Conservation (phyloP, 345 rosid genomes). For the Melaleuca quinquenervia region DNA sequence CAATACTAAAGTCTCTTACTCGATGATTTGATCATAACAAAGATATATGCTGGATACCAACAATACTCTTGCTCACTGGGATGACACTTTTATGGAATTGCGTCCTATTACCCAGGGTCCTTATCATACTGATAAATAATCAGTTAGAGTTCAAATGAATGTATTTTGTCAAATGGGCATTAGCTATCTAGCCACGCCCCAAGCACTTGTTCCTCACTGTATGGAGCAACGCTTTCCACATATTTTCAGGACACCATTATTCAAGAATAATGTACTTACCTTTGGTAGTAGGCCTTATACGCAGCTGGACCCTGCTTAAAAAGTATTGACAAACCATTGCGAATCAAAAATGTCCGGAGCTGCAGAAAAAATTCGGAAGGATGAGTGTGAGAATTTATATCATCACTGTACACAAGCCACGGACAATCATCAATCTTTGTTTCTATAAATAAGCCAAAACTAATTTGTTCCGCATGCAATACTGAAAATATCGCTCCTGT, state of each 20-base stretch:
- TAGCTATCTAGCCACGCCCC: not conserved
- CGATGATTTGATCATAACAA: not conserved
- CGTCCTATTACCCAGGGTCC: not conserved
- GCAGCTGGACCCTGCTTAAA: constrained; percentile 85
- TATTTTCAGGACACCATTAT: not conserved
- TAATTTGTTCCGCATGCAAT: not conserved
- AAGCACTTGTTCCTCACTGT: not conserved
- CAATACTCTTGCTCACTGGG: not conserved
- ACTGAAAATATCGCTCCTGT: not conserved
- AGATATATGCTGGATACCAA: not conserved
- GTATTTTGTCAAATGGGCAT: not conserved
- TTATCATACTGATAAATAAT: not conserved
- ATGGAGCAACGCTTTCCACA: not conserved
- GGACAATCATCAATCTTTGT: not conserved
- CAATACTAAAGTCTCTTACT: not conserved
- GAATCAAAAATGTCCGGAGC: constrained; percentile 92
- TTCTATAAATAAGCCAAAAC: not conserved
- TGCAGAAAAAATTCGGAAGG: constrained; percentile 9
- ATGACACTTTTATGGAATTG: not conserved
- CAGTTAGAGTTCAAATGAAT: not conserved
- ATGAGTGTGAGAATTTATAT: not conserved
- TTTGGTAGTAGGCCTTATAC: constrained; percentile 63
- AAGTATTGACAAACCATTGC: constrained; percentile 78
- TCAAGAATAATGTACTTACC: constrained; percentile 23
- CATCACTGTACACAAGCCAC: not conserved